Evolutionary conservation across 306 rosid genomes (phyloP).

Genomic region (Dalbergia cochinchinensis): DNA sequence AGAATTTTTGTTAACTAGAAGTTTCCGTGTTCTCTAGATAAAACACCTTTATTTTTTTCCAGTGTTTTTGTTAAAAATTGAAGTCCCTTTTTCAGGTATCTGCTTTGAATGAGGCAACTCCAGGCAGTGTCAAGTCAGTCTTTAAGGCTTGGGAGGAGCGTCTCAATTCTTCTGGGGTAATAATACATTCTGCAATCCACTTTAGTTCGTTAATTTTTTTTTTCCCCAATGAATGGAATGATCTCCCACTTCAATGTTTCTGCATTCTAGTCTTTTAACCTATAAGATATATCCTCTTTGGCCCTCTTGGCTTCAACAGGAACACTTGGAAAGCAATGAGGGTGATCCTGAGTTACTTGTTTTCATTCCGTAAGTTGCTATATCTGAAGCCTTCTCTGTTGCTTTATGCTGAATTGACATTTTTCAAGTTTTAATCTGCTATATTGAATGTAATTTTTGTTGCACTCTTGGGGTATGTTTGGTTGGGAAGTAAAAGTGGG

Average conservation of each 20-base stretch:
- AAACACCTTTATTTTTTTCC: not conserved
- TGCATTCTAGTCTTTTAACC: not conserved
- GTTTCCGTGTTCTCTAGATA: slow-evolving; percentile 3
- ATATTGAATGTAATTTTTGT: not conserved
- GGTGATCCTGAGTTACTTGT: slow-evolving; percentile 98
- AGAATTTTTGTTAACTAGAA: not conserved
- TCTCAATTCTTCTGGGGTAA: slow-evolving; percentile 78
- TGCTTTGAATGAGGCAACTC: slow-evolving; percentile 91
- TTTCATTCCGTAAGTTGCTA: slow-evolving; percentile 77
- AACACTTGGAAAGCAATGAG: slow-evolving; percentile 90
- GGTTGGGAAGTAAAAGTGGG: too few species aligned
- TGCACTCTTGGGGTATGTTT: too few species aligned
- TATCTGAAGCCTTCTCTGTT: not conserved
- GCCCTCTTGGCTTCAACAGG: slow-evolving; percentile 59
- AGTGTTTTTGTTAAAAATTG: not conserved
- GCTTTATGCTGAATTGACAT: not conserved
- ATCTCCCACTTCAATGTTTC: not conserved
- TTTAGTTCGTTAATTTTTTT: not conserved
- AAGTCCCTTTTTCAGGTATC: slow-evolving; percentile 59
- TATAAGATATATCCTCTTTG: slow-evolving; percentile 12
- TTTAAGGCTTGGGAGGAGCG: slow-evolving; percentile 98
- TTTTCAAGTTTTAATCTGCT: slow-evolving; percentile 15
- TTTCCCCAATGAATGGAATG: not conserved
- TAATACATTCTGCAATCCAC: slow-evolving; percentile 29
- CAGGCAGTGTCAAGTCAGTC: slow-evolving; percentile 85